Conservation (phyloP, 2,329 filamentous ascomycete species). For the Paecilomyces sp. region DNA sequence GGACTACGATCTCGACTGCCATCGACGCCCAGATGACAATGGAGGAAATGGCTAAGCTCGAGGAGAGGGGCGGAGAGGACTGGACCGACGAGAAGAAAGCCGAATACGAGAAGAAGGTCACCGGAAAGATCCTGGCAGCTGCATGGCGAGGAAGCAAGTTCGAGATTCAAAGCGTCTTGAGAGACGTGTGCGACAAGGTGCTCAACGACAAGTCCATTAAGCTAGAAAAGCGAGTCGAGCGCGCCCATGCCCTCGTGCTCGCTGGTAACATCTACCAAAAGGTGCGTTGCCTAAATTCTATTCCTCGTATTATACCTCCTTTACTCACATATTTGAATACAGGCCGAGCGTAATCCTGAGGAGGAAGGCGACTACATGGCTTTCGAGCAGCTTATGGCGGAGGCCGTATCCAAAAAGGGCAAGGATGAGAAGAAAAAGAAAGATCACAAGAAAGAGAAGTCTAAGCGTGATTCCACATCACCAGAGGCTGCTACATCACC, state of each 20-base stretch:
- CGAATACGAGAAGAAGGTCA: slow-evolving; percentile 92
- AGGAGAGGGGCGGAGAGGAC: slow-evolving; percentile 89
- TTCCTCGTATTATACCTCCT: neutral
- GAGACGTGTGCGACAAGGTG: slow-evolving; percentile 88
- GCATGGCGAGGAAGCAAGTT: slow-evolving; percentile 96
- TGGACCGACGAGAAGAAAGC: slow-evolving; percentile 97
- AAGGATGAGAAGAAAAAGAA: slow-evolving; percentile 67
- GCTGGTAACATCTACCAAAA: slow-evolving; percentile 84
- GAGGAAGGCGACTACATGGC: slow-evolving; percentile 99
- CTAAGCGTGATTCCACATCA: neutral
- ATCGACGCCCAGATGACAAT: slow-evolving; percentile 98
- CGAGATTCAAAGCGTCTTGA: slow-evolving; percentile 91
- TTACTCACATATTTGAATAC: slow-evolving; percentile 7
- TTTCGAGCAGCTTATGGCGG: slow-evolving; percentile 95
- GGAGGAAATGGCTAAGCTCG: slow-evolving; percentile 96
- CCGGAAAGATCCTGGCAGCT: slow-evolving; percentile 94
- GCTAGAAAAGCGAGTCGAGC: slow-evolving; percentile 77
- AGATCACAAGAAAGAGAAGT: slow-evolving; percentile 42
- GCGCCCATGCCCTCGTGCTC: slow-evolving; percentile 81
- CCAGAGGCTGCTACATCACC: neutral
- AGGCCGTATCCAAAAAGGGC: slow-evolving; percentile 92
- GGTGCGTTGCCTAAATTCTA: slow-evolving; percentile 45
- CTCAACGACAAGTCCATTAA: slow-evolving; percentile 73
- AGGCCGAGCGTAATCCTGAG: slow-evolving; percentile 85
- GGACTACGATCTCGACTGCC: slow-evolving; percentile 93